A percentile compares a stretch with the other conserved stretches of the same genome.
Conservation (phyloP, 1,284 basidiomycete genomes). For the Dichomitus squalens region DNA sequence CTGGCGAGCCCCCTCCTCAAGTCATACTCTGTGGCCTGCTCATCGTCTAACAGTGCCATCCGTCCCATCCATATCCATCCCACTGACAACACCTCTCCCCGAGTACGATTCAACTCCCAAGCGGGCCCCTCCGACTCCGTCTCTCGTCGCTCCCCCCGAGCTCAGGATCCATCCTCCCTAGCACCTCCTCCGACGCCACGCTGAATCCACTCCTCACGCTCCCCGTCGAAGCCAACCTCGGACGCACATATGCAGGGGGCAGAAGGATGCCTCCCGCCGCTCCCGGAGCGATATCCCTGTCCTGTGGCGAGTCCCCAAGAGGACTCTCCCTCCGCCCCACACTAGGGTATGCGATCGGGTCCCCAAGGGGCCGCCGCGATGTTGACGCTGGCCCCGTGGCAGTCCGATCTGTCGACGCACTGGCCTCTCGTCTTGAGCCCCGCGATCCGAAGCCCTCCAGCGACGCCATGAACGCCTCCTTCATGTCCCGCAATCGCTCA, state of each 20-base stretch:
- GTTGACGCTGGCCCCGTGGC: conserved; percentile 1
- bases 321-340: conserved; percentile 15
- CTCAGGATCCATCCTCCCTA: conserved; percentile 37
- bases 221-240: conserved; percentile 31
- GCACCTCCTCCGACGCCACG: conserved; percentile 36
- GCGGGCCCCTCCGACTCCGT: conserved; percentile 13
- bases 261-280: conserved; percentile 11
- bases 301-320: conserved; percentile 4
- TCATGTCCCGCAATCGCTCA: conserved; percentile 62
- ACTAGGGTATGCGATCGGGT: conserved; percentile 10
- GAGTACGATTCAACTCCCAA: conserved; percentile 4
- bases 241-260: conserved; percentile 28
- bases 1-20: not conserved
- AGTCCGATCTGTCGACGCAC: conserved; percentile 12
- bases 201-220: conserved; percentile 33
- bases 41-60: conserved; percentile 1
- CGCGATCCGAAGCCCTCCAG: conserved; percentile 37
- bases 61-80: not conserved
- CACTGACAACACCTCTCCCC: not conserved
- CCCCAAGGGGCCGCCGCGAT: conserved; percentile 4
- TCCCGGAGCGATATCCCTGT: not conserved
- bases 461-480: conserved; percentile 62
- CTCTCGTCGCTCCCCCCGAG: conserved; percentile 25
- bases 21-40: not conserved
- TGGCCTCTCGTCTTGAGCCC: conserved; percentile 11